Percentiles rank a stretch among this genome's conserved stretches.
Evolutionary conservation across 2,329 filamentous ascomycete genomes (phyloP).

Genomic region (Colletotrichum zoysiae): DNA sequence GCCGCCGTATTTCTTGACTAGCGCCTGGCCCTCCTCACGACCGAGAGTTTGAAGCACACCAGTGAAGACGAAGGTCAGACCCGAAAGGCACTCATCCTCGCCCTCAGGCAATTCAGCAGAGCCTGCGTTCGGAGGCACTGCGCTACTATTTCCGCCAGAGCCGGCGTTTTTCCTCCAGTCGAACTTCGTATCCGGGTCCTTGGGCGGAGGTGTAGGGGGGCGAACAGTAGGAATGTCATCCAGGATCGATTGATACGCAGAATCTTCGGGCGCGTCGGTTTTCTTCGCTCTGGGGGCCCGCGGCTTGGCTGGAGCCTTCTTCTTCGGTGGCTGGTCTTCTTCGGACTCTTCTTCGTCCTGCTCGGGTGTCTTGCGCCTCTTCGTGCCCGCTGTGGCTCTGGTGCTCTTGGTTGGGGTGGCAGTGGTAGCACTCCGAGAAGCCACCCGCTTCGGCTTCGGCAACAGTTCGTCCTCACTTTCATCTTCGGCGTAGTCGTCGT

Average conservation of each 20-base stretch:
- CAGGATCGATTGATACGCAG: slow-evolving; percentile 84
- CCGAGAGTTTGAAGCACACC: slow-evolving; percentile 84
- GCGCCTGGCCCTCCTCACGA: slow-evolving; percentile 84
- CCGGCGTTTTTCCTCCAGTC: slow-evolving; percentile 76
- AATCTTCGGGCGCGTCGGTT: slow-evolving; percentile 73
- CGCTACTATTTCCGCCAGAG: slow-evolving; percentile 70
- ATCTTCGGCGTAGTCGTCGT: slow-evolving; percentile 81
- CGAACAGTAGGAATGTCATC: slow-evolving; percentile 87
- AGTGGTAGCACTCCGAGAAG: slow-evolving; percentile 52
- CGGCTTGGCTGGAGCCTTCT: slow-evolving; percentile 68
- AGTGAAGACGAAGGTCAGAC: slow-evolving; percentile 95
- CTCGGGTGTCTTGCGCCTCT: slow-evolving; percentile 71
- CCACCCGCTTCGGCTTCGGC: slow-evolving; percentile 70
- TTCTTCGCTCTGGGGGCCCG: slow-evolving; percentile 74
- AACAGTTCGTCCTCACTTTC: slow-evolving; percentile 78
- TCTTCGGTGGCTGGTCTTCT: slow-evolving; percentile 72
- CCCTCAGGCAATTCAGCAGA: slow-evolving; percentile 82
- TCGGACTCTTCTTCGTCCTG: slow-evolving; percentile 67
- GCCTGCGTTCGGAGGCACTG: slow-evolving; percentile 72
- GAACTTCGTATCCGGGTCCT: slow-evolving; percentile 79
- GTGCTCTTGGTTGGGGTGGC: slow-evolving; percentile 46
- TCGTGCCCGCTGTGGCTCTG: slow-evolving; percentile 52
- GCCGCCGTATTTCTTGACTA: slow-evolving; percentile 94
- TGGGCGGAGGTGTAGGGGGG: slow-evolving; percentile 85
- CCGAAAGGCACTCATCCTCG: slow-evolving; percentile 88